Evolutionary conservation across 768 basidiomycete genomes (phyloP).

Genomic region (Boletus barrowsii): DNA sequence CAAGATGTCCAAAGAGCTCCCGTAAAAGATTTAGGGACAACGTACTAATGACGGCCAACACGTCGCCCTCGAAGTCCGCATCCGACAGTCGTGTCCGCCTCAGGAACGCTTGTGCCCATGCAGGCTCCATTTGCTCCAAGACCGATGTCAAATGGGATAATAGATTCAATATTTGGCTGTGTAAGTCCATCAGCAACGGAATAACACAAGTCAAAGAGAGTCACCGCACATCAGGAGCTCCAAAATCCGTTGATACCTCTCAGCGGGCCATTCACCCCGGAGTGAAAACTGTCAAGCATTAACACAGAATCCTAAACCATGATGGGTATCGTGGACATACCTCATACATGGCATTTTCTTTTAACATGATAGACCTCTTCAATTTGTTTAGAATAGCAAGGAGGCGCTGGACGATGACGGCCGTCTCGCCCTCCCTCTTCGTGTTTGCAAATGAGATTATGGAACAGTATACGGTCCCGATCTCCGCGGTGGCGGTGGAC

Average conservation of each 20-base stretch:
- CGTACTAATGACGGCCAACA: slow-evolving; percentile 77
- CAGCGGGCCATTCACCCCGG: slow-evolving; percentile 74
- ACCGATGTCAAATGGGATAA: slow-evolving; percentile 75
- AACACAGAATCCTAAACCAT: not conserved
- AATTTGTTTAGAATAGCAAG: slow-evolving; percentile 75
- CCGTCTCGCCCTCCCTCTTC: slow-evolving; percentile 45
- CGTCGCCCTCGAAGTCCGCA: slow-evolving; percentile 79
- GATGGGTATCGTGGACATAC: slow-evolving; percentile 32
- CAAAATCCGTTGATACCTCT: slow-evolving; percentile 67
- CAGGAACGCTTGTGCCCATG: slow-evolving; percentile 77
- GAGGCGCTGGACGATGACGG: slow-evolving; percentile 58
- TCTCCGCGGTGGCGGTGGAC: slow-evolving; percentile 62
- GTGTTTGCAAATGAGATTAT: slow-evolving; percentile 70
- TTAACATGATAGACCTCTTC: slow-evolving; percentile 54
- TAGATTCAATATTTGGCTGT: slow-evolving; percentile 63
- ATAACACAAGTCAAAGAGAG: not conserved
- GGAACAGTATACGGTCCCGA: slow-evolving; percentile 73
- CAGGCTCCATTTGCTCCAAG: slow-evolving; percentile 65
- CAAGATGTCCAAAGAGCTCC: too few relatives aligned
- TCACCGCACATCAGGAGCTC: slow-evolving; percentile 61
- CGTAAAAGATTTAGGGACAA: not conserved
- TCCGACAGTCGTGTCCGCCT: slow-evolving; percentile 72
- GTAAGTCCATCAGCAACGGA: not conserved
- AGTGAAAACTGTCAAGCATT: slow-evolving; percentile 57
- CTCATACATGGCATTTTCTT: slow-evolving; percentile 64